phyloP scores from a whole-genome alignment of 2,329 filamentous ascomycete species.

The Hymenoscyphus infarciens region DNA sequence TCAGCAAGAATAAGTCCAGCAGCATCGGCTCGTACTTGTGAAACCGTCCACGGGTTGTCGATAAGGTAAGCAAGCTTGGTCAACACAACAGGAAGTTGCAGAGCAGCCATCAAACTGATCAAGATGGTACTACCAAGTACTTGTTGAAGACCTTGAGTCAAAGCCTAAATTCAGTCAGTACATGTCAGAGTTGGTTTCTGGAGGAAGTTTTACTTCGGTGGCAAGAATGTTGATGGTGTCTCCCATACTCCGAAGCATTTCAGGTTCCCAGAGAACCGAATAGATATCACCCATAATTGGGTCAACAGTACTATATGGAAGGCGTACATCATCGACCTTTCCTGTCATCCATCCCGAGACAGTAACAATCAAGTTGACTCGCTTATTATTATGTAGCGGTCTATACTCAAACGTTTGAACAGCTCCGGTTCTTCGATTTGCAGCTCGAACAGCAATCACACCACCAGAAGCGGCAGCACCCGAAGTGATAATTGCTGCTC shows the following conservation, averaged over 20 bases:
- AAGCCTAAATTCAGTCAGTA: slow-evolving; percentile 57
- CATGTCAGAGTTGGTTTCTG: not conserved
- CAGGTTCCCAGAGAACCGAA: slow-evolving; percentile 94
- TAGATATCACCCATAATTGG: slow-evolving; percentile 98
- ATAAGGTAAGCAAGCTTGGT: slow-evolving; percentile 95
- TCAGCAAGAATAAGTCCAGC: slow-evolving; percentile 92
- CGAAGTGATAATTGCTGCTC: slow-evolving; percentile 90
- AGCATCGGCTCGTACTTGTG: slow-evolving; percentile 80
- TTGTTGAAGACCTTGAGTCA: slow-evolving; percentile 95
- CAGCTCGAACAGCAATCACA: slow-evolving; percentile 80
- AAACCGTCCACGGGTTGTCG: slow-evolving; percentile 98
- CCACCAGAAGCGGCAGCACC: slow-evolving; percentile 81
- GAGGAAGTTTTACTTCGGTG: slow-evolving; percentile 69
- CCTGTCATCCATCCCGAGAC: slow-evolving; percentile 98
- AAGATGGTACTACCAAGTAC: slow-evolving; percentile 87
- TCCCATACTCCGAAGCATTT: slow-evolving; percentile 97
- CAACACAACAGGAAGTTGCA: slow-evolving; percentile 87
- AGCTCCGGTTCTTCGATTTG: slow-evolving; percentile 81
- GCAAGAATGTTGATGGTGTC: slow-evolving; percentile 97
- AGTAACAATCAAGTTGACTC: slow-evolving; percentile 91
- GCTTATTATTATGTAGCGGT: slow-evolving; percentile 95
- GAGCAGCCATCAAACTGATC: slow-evolving; percentile 82
- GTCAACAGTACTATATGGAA: slow-evolving; percentile 95
- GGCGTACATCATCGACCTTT: slow-evolving; percentile 90
- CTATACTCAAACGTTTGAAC: slow-evolving; percentile 97